These are phyloP conservation scores for Borealophlyctis nickersoniae DNA, from an alignment of 192 early-diverging fungal species.

Conservation along the genomic window DNA sequence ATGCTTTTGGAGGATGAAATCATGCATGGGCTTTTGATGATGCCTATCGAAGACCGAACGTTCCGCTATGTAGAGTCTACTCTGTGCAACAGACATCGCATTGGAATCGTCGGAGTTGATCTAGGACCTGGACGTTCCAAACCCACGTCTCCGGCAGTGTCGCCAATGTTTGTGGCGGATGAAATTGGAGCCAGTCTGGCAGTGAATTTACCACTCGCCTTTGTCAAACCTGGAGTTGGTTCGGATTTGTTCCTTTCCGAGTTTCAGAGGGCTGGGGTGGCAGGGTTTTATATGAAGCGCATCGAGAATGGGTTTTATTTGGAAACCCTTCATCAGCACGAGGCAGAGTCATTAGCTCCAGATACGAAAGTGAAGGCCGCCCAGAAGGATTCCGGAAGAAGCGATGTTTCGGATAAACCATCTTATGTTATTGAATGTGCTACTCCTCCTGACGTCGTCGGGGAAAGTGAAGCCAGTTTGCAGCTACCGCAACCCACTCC, in stretches of 20 bases:
- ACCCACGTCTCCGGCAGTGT: too few species aligned
- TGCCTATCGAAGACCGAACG: slow-evolving; percentile 44
- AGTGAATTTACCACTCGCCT: slow-evolving; percentile 43
- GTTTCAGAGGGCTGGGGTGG: slow-evolving; percentile 28
- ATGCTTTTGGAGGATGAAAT: slow-evolving; percentile 73
- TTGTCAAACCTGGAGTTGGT: slow-evolving; percentile 45
- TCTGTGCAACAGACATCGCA: slow-evolving; percentile 27
- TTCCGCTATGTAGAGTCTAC: slow-evolving; percentile 27
- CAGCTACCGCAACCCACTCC: too few species aligned
- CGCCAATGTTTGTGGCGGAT: slow-evolving; percentile 46
- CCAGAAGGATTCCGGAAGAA: too few species aligned
- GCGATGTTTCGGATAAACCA: too few species aligned
- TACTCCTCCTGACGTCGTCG: too few species aligned
- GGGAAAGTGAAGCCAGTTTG: neutral
- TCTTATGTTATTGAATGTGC: too few species aligned
- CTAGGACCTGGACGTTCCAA: too few species aligned
- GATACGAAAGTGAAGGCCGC: too few species aligned
- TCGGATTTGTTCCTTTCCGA: slow-evolving; percentile 11
- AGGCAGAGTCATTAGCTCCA: too few species aligned
- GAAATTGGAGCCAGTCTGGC: slow-evolving; percentile 28
- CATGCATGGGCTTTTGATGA: slow-evolving; percentile 65
- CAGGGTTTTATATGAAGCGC: neutral
- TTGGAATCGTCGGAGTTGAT: slow-evolving; percentile 12
- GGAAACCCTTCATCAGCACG: too few species aligned
- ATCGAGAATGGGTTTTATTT: neutral